Conservation (phyloP, 2,329 filamentous ascomycete genomes). For the Myriangium duriaei region DNA sequence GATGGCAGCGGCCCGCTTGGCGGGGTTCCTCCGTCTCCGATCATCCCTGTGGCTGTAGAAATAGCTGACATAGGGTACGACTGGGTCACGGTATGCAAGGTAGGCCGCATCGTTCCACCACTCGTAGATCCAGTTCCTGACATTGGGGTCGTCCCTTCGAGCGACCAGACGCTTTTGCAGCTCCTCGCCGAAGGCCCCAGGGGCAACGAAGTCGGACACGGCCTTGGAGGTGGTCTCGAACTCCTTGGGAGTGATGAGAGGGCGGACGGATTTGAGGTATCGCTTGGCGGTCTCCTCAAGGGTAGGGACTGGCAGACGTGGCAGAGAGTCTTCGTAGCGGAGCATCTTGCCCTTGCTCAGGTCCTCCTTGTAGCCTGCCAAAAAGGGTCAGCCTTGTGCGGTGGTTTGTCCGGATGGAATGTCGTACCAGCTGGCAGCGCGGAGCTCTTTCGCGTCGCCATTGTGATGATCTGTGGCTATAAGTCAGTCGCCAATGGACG, state of each 20-base stretch:
- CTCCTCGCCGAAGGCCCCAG: constrained; percentile 68
- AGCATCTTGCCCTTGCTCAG: constrained; percentile 68
- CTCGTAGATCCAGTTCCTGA: constrained; percentile 89
- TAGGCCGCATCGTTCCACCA: constrained; percentile 99
- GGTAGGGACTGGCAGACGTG: constrained; percentile 63
- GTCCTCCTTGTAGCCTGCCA: constrained; percentile 65
- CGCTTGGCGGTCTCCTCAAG: constrained; percentile 71
- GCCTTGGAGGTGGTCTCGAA: constrained; percentile 65
- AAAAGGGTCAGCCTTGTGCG: background rate
- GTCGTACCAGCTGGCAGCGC: constrained; percentile 34
- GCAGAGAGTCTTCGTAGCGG: constrained; percentile 76
- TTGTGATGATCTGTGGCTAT: constrained; percentile 14
- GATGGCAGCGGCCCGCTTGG: constrained; percentile 85
- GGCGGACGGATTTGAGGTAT: constrained; percentile 69
- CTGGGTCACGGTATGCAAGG: constrained; percentile 82
- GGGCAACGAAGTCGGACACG: constrained; percentile 76
- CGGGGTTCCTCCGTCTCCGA: constrained; percentile 70
- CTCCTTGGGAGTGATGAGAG: constrained; percentile 56
- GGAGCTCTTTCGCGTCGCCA: constrained; percentile 30
- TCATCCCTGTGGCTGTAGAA: constrained; percentile 99
- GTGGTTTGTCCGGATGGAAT: background rate
- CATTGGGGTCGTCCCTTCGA: constrained; percentile 62
- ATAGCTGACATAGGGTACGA: constrained; percentile 97
- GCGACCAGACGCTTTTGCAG: constrained; percentile 82
- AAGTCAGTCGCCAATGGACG: background rate